Evolutionary conservation across 345 rosid species (phyloP), one percentile per base, ranked within the genome.

Genomic region (Bretschneidera sinensis): DNA sequence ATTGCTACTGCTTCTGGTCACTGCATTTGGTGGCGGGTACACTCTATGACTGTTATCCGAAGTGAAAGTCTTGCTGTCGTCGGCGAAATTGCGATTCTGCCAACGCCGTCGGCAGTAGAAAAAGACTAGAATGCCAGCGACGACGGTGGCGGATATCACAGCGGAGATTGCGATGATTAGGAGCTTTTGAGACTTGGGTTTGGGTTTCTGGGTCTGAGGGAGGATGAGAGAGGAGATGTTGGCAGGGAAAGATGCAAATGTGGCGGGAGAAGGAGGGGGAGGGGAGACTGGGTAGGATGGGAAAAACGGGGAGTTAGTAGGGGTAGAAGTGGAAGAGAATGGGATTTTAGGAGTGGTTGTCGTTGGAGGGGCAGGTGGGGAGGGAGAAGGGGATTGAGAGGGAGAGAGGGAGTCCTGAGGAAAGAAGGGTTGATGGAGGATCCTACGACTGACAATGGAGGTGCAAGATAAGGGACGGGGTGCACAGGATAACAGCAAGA

Each of bases 241-340:
- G 52, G 96, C 98, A 0, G 98, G 98, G 69, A 89, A 92, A 25
- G 98, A 85, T 21, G 90, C 96, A 59, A 79, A 85, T 2, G 80
- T 43, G 3, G 87, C 67, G 0, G 97, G 87, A 48, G 91, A 59
- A 5, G 89, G 85, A 35, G 96, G 96, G 7, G 97, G 97, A 3
- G 96, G 96, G 28, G 97, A 50, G 5, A 83, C 62, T 58, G 91
- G 80, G 74, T 74, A 86, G 24, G 81, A 33, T 0, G 97, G 99
- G 71, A 90, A 95, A 67, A 91, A 95, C 0, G 96, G 92, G 17
- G 92, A 69, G 14, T 73, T 58, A 39, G 65, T 68, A 6, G 87
- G 82, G 51, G 85, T 64, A 64, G 89, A 57, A 1, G 85, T 68
- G 2, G 85, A 73, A 35, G 78, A 65, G 55, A 84, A 81, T 0